Base-by-base conservation (phyloP, 1,284 basidiomycete species). In the Pisolithus thermaeus region DNA sequence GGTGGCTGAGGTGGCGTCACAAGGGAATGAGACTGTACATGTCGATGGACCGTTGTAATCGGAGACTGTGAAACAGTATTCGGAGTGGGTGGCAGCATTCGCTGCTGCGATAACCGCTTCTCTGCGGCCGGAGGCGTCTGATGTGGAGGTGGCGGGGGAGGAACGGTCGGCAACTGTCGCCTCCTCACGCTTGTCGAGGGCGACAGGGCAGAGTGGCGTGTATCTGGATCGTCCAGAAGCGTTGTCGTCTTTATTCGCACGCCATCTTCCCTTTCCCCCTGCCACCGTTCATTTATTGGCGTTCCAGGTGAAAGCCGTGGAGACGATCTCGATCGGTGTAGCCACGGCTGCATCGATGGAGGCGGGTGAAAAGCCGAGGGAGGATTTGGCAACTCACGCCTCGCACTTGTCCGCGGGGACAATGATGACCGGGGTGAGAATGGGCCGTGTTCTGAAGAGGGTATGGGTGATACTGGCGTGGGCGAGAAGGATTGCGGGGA, bases 301-400 rank as follows among this genome's bases (percentile, higher is more conserved):
- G 23, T 16, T 8, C 27, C 46, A 47, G 54, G 55, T 20, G 56
- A 56, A 48, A 65, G 64, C 41, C 51, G 63, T 11, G 64, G 67
- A 18, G 67, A 68, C 40, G 64, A 66, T n/a, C 56, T 57, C 14
- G 66, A 69, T 25, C 66, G 63, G 40, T 66, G 66, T 22, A 66
- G 42, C 64, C 64, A 66, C 7, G 64, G 64, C 38, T 66, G 64
- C 37, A 56, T 41, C 4, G 61, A 60, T 4, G 58, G 52, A 18
- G 64, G 64, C 12, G 64, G 66, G 25, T 68, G 53, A 47, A 61
- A 66, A n/a, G 64, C 56, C 11, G 67, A 69, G 4, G 67, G 64
- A 18, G 64, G 64, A 3, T 66, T 57, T 4, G 64, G 66, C 16
- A 66, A 46, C 38, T 59, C 64, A 28, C 67, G 59, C 20, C 64